These are phyloP conservation scores for Rhypophila decipiens DNA, from an alignment of 495 filamentous ascomycete genomes.

Conservation along the genomic window DNA sequence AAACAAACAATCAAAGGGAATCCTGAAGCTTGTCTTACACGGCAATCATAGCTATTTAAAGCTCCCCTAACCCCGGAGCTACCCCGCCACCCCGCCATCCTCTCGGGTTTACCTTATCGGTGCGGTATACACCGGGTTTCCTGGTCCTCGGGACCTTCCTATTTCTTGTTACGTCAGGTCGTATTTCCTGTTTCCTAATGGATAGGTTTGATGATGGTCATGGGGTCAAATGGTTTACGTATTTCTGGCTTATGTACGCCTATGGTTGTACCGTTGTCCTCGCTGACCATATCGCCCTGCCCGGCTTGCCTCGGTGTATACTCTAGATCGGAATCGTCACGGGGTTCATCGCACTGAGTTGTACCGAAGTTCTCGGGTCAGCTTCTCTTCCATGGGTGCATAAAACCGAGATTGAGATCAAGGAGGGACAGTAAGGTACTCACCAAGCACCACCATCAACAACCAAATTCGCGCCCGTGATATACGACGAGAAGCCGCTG, in stretches of 20 bases:
- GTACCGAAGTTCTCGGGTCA: neutral
- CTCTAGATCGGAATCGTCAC: slow-evolving; percentile 40
- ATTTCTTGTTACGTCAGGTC: no score
- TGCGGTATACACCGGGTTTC: neutral
- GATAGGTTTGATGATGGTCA: neutral
- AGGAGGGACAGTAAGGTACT: slow-evolving; percentile 7
- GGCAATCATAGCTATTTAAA: neutral
- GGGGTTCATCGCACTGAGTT: slow-evolving; percentile 33
- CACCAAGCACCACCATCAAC: slow-evolving; percentile 52
- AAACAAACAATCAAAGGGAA: no score
- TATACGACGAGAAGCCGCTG: slow-evolving; percentile 51
- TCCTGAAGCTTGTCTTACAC: neutral
- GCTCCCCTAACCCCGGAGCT: neutral
- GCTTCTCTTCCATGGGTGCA: neutral
- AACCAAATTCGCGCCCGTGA: slow-evolving; percentile 49
- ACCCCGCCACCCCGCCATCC: slow-evolving; percentile 8
- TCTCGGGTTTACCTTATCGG: slow-evolving; percentile 4
- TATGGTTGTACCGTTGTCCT: no score
- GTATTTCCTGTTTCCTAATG: no score
- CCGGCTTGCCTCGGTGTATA: no score
- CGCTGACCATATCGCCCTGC: no score
- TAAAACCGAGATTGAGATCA: no score
- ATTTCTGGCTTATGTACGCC: neutral
- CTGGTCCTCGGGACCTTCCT: no score
- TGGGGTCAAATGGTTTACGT: neutral